Evolutionary conservation across 1,284 basidiomycete species (phyloP).

Genomic region (Exobasidium cylindrosporum): DNA sequence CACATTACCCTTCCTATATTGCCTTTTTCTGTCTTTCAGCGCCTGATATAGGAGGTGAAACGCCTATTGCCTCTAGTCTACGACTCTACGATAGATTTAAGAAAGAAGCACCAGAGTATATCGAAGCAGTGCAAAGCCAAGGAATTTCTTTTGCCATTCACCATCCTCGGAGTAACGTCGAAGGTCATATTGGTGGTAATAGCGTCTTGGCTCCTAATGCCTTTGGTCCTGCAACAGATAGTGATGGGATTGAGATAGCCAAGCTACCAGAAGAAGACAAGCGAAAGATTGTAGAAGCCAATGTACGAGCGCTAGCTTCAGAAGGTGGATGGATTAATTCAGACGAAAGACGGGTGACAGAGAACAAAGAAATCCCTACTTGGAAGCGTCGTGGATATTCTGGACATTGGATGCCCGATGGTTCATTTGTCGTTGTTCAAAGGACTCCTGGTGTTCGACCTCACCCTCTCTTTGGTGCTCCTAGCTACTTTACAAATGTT

Average conservation of each 20-base stretch:
- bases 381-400: constrained; percentile 31
- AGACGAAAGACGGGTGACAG: constrained; percentile 7
- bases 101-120: constrained; percentile 17
- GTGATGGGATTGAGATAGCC: constrained; percentile 11
- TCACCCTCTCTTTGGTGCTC: constrained; percentile 23
- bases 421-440: constrained; percentile 32
- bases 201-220: constrained; percentile 27
- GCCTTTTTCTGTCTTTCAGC: constrained; percentile 32
- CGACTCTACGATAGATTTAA: constrained; percentile 28
- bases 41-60: constrained; percentile 27
- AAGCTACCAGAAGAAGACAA: constrained; percentile 23
- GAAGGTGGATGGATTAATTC: constrained; percentile 27
- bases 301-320: constrained; percentile 25
- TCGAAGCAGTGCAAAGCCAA: constrained; percentile 17
- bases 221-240: constrained; percentile 22
- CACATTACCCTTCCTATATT: constrained; percentile 30
- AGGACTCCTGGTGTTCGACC: constrained; percentile 29
- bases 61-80: constrained; percentile 32
- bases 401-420: constrained; percentile 30
- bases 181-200: constrained; percentile 28
- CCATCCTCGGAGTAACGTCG: constrained; percentile 27
- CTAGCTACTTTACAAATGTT: constrained; percentile 35
- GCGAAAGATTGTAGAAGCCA: constrained; percentile 25
- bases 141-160: constrained; percentile 33
- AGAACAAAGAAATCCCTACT: constrained; percentile 12